Percentiles rank a stretch among this genome's conserved stretches.
phyloP scores from a whole-genome alignment of 2,329 filamentous ascomycete genomes.

The Apiospora pterosperma region DNA sequence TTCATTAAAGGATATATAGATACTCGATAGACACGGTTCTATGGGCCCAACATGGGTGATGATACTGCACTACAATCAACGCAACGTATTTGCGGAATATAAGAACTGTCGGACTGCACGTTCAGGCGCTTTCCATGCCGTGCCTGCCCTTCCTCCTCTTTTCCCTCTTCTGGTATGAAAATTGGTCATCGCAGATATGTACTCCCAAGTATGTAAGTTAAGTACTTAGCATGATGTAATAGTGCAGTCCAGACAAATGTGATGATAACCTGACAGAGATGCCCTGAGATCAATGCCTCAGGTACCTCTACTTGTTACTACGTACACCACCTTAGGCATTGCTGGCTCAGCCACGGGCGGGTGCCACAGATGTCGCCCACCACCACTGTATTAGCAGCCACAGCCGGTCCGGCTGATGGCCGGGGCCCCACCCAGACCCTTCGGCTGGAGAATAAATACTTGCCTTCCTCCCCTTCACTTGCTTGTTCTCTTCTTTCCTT shows the following conservation, averaged over 20 bases:
- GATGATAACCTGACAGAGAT: not conserved
- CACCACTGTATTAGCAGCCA: not conserved
- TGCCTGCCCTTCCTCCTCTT: not conserved
- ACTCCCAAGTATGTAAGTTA: too few species aligned
- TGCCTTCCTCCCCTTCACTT: not conserved
- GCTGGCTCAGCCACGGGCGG: not conserved
- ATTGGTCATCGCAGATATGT: not conserved
- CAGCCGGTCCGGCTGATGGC: not conserved
- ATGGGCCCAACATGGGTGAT: not conserved
- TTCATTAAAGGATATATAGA: not conserved
- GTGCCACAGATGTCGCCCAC: not conserved
- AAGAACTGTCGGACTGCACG: not conserved
- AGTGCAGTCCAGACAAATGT: not conserved
- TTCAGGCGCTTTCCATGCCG: not conserved
- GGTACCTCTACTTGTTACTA: too few species aligned
- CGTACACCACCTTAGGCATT: too few species aligned
- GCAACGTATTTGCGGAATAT: too few species aligned
- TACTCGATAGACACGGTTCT: not conserved
- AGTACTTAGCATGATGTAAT: not conserved
- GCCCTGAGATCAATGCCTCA: not conserved
- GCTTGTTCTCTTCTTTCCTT: slow-evolving; percentile 16
- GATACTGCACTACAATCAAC: not conserved
- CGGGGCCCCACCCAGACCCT: not conserved
- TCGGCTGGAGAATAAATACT: not conserved
- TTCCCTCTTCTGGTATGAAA: not conserved